Evolutionary conservation across 1,139 yeast genomes (phyloP), one percentile per base, ranked within the genome.

Genomic region (Lodderomyces pseudojiufengensis): DNA sequence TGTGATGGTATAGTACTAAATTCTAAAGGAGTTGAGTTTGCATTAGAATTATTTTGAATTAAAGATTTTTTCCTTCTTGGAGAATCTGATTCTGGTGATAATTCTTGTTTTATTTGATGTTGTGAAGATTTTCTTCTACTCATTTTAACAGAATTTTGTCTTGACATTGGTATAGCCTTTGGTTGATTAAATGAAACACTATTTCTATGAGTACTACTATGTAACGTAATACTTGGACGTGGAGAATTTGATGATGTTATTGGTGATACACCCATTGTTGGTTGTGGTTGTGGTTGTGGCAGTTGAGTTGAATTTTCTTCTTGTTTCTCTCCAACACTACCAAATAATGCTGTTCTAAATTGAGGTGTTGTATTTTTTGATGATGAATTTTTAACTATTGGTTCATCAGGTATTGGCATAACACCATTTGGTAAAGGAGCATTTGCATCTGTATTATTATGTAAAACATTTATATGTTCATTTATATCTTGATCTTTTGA

Each of bases 401-500:
- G 4, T 16, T 29, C 18, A 8, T 31, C 34, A 10, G 34, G 24
- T 10, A 22, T 13, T 22, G 36, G 32, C 16, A 37, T 24, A 8
- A 35, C 30, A 20, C 31, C 43, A 31, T 41, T 21, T 10, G 73
- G 72, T 25, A 69, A 55, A 6, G 75, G 74, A 6, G 71, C 74
- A 43, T 64, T 67, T 26, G 73, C 65, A 37, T 52, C 56, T 27
- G 73, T 69, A 42, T 69, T 70, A 46, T 70, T 68, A 35, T 54
- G 65, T 37, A 67, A 54, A n/a, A 69, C 65, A 23, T 66, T 67
- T 33, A 69, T 66, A 46, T 65, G 66, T 40, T 69, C 74, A 41
- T 60, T 62, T 16, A 43, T 44, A 27, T 43, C 56, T 15, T 33
- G 29, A 26, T 49, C 53, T 24, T 49, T 50, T 11, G 49, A 39